Conservation (phyloP, 805 yeast species). For the Saccharomycopsis selenospora region DNA sequence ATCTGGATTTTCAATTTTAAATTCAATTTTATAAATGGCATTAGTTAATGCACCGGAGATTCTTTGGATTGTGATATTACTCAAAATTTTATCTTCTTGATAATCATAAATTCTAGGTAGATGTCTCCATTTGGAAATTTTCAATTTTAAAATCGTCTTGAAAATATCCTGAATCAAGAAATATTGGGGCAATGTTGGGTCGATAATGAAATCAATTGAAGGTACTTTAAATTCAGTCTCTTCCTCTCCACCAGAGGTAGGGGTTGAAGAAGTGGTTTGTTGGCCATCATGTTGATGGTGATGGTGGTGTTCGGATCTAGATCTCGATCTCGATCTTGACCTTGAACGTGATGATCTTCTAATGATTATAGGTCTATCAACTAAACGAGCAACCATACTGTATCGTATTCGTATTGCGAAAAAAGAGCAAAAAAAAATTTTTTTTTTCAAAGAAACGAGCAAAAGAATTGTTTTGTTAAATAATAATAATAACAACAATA, state of each 20-base stretch:
- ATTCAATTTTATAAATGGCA: slow-evolving; percentile 71
- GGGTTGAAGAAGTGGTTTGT: slow-evolving; percentile 27
- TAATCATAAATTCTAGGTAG: slow-evolving; percentile 31
- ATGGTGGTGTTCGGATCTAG: slow-evolving; percentile 34
- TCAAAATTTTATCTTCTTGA: slow-evolving; percentile 29
- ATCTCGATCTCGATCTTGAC: slow-evolving; percentile 34
- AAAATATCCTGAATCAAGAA: slow-evolving; percentile 79
- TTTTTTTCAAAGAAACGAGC: too few relatives aligned
- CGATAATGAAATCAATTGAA: slow-evolving; percentile 52
- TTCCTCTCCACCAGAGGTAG: slow-evolving; percentile 28
- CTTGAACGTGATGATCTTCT: slow-evolving; percentile 20
- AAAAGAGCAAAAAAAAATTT: too few relatives aligned
- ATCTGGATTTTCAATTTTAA: slow-evolving; percentile 1
- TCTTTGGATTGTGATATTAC: slow-evolving; percentile 47
- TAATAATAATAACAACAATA: too few relatives aligned
- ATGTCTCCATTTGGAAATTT: slow-evolving; percentile 74
- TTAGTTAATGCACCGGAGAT: slow-evolving; percentile 93
- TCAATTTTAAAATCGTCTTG: slow-evolving; percentile 52
- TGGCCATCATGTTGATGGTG: slow-evolving; percentile 33
- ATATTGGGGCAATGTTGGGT: slow-evolving; percentile 71
- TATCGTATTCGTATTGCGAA: too few relatives aligned
- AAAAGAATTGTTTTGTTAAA: too few relatives aligned
- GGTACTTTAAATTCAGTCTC: slow-evolving; percentile 34
- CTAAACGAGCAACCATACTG: slow-evolving; percentile 16
- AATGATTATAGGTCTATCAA: slow-evolving; percentile 16